Conservation (phyloP, 306 rosid species). For the barrel medic (Medicago truncatula) region MtrunA17r5.0-ANR NC_053049.1:40342001-40342500, state of each 20-base stretch:
- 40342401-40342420: conserved; percentile 85
- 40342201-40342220: not conserved
- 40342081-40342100: no score
- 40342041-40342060: no score
- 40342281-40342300: conserved; percentile 71
- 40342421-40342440: conserved; percentile 79
- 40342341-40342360: conserved; percentile 66
- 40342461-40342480: not conserved
- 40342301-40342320: conserved; percentile 80
- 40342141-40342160: not conserved
- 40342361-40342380: conserved; percentile 63
- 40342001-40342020: no score
- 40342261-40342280: conserved; percentile 67
- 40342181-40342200: not conserved
- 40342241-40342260: conserved; percentile 50
- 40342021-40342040: no score
- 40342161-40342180: no score
- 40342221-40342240: not conserved
- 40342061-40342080: no score
- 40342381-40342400: conserved; percentile 77
- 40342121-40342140: no score
- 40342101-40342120: no score
- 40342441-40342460: conserved; percentile 85
- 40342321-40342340: conserved; percentile 51
- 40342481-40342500: not conserved